These are phyloP conservation scores for Fusarium decemcellulare DNA, from an alignment of 2,329 filamentous ascomycete species.

Conservation along the genomic window DNA sequence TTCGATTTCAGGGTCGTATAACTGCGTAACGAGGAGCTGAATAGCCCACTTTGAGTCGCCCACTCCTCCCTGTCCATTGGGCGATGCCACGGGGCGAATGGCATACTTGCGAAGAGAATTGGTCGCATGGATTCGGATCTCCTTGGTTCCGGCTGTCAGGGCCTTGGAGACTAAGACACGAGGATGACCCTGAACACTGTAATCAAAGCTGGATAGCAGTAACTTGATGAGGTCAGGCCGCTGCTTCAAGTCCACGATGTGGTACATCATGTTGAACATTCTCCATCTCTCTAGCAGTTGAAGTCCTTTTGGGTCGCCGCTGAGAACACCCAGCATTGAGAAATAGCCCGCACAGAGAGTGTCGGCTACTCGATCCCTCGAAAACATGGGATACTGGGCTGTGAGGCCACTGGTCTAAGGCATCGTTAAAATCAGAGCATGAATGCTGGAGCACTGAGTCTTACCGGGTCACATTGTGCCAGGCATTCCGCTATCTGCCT, in stretches of 20 bases:
- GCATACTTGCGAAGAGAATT: constrained; percentile 91
- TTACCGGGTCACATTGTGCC: constrained; percentile 91
- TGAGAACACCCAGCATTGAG: constrained; percentile 89
- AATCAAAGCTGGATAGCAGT: constrained; percentile 92
- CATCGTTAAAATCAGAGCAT: constrained; percentile 37
- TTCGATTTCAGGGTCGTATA: constrained; percentile 97
- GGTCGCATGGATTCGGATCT: constrained; percentile 92
- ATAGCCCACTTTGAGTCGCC: constrained; percentile 95
- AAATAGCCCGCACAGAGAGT: constrained; percentile 96
- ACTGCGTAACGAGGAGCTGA: constrained; percentile 94
- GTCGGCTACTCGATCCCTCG: constrained; percentile 84
- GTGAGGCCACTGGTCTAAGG: constrained; percentile 77
- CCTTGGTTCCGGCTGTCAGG: constrained; percentile 90
- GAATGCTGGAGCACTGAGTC: constrained; percentile 32
- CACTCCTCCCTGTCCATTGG: constrained; percentile 55
- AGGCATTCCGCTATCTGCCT: constrained; percentile 96
- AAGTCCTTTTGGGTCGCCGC: constrained; percentile 84
- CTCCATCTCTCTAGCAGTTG: constrained; percentile 95
- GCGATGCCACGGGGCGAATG: constrained; percentile 61
- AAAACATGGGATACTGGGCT: constrained; percentile 91
- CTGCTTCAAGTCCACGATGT: constrained; percentile 92
- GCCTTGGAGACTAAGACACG: constrained; percentile 94
- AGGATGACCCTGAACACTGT: constrained; percentile 88
- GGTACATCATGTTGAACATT: constrained; percentile 99
- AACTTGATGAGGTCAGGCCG: constrained; percentile 93